A percentile compares a stretch with the other conserved stretches of the same genome.
Conservation (phyloP, 306 rosid species). For the Gastrolobium bilobum region DNA sequence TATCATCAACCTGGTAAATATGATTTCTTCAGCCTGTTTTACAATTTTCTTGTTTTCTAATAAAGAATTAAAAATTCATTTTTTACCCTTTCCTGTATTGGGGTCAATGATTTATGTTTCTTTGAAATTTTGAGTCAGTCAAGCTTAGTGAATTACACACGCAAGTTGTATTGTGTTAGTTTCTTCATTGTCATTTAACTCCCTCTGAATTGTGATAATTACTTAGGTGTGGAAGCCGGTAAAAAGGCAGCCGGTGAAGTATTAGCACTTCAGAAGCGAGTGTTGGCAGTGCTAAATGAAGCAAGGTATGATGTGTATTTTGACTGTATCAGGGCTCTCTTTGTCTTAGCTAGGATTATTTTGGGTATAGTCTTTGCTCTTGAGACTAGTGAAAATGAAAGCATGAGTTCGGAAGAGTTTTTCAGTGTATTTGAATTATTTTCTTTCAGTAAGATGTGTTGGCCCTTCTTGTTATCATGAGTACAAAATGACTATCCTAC, state of each 20-base stretch:
- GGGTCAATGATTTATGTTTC: not conserved
- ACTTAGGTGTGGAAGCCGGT: slow-evolving; percentile 93
- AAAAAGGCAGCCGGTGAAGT: slow-evolving; percentile 95
- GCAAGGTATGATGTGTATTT: slow-evolving; percentile 67
- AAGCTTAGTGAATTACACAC: not conserved
- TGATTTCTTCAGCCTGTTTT: slow-evolving; percentile 12
- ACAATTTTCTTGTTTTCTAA: slow-evolving; percentile 3
- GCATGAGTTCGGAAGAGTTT: not conserved
- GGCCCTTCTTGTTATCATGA: not conserved
- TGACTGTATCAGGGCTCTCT: not conserved
- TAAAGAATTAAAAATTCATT: not conserved
- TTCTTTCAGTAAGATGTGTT: not conserved
- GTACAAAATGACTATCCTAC: not conserved
- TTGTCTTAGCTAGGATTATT: not conserved
- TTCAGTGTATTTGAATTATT: not conserved
- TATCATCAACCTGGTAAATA: slow-evolving; percentile 95
- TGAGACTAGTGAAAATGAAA: not conserved
- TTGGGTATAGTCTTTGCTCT: not conserved
- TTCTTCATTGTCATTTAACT: not conserved
- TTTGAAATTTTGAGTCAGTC: slow-evolving; percentile 1
- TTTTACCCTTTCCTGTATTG: slow-evolving; percentile 19
- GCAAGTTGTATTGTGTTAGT: not conserved
- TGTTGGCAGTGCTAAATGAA: slow-evolving; percentile 83
- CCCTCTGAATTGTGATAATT: slow-evolving; percentile 35
- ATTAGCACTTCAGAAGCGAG: slow-evolving; percentile 94